Base-by-base conservation (phyloP, 2,329 filamentous ascomycete genomes). In the Lachnellula willkommii region DNA sequence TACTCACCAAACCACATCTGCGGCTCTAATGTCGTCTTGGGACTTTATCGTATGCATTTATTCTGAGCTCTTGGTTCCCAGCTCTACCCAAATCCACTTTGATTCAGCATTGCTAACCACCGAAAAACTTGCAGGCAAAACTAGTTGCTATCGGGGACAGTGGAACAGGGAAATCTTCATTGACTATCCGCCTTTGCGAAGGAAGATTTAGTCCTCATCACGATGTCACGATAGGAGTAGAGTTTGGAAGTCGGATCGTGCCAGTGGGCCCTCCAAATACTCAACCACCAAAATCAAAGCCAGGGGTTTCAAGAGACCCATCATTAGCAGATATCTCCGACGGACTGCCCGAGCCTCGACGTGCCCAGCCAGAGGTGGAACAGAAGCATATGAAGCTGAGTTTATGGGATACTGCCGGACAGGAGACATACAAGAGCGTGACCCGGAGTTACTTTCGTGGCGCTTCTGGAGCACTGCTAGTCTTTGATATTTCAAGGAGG, bases 151-250 rank as follows among this genome's bases (percentile, higher is more conserved):
- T 99, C 69, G 94, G 94, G 72, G 94, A 97, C 77, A 94, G 89
- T 47, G 94, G 92, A 71, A 95, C 90, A 70, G 94, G 94, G 69
- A 99, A 99, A 79, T 95, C 90, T 60, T 84, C 90, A 74, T 83
- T 96, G 65, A 96, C 92, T 55, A 92, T 96, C 71, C 90, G 93
- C 61, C 89, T 97, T 61, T 96, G 93, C 77, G 93, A 96, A 80
- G 92, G 92, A 67, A 90, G 93, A 72, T 96, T 97, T 79, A 90
- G 89, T 54, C 83, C 89, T 53, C 89, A 94, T 71, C 93, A 96
- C 80, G 92, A 96, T 79, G 93, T 96, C 64, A 97, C 93, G 62
- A 96, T 96, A 69, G 92, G 92, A 64, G 92, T 96, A n/a, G 93
- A 97, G 72, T 96, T 96, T 72, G 93, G 93, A 67, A 95, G 89